Evolutionary conservation across 2,329 filamentous ascomycete species (phyloP).

Genomic region (Aureobasidium musti): DNA sequence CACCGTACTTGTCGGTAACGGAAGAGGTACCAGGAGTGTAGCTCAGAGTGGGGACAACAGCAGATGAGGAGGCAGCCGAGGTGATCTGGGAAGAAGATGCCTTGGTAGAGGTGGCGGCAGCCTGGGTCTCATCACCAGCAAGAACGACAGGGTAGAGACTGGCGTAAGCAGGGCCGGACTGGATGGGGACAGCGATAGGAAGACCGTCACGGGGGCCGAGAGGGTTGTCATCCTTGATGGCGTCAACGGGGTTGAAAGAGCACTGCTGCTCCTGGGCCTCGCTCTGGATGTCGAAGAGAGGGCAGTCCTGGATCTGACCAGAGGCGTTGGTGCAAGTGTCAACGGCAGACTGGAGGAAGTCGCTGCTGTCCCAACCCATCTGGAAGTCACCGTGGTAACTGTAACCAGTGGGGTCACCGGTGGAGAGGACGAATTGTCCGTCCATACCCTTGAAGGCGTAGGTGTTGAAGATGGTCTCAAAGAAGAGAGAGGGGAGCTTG

Average conservation of each 20-base stretch:
- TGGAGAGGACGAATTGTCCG: slow-evolving; percentile 73
- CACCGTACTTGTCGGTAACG: slow-evolving; percentile 41
- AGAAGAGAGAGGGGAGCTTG: slow-evolving; percentile 75
- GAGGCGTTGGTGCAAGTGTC: slow-evolving; percentile 70
- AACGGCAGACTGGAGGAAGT: slow-evolving; percentile 70
- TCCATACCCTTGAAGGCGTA: slow-evolving; percentile 61
- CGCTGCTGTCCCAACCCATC: slow-evolving; percentile 68
- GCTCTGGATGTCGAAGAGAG: slow-evolving; percentile 69
- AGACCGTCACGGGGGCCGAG: slow-evolving; percentile 59
- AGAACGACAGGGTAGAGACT: slow-evolving; percentile 40
- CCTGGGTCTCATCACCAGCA: slow-evolving; percentile 34
- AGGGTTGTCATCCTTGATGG: slow-evolving; percentile 62
- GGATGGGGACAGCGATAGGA: slow-evolving; percentile 64
- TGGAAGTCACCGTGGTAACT: slow-evolving; percentile 81
- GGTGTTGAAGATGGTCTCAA: slow-evolving; percentile 82
- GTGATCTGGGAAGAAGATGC: slow-evolving; percentile 27
- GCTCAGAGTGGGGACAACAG: slow-evolving; percentile 40
- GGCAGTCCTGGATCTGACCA: slow-evolving; percentile 72
- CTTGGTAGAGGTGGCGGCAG: slow-evolving; percentile 33
- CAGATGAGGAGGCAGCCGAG: slow-evolving; percentile 30
- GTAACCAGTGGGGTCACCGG: slow-evolving; percentile 74
- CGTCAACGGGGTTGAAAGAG: slow-evolving; percentile 60
- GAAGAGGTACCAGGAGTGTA: slow-evolving; percentile 40
- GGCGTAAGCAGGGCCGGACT: slow-evolving; percentile 50
- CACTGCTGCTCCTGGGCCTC: slow-evolving; percentile 60